These are phyloP conservation scores for Cryptococcus sp. DNA, from an alignment of 1,284 basidiomycete genomes.

Conservation along the genomic window DNA sequence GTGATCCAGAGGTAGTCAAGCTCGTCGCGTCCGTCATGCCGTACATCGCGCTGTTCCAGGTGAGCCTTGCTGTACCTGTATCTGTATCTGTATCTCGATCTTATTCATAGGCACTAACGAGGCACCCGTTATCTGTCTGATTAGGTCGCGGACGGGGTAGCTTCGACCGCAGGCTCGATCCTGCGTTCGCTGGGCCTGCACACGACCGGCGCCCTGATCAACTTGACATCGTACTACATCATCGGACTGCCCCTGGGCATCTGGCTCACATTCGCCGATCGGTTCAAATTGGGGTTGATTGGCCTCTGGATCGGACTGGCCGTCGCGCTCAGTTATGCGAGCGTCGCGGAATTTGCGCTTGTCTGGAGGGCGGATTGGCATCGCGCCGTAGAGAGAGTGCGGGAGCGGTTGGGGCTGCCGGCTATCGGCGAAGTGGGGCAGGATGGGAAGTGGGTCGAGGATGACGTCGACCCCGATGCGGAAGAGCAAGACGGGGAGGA, in stretches of 20 bases:
- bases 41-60: constrained; percentile 70
- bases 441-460: constrained; percentile 35
- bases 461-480: too few species aligned
- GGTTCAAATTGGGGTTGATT: constrained; percentile 42
- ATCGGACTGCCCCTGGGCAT: constrained; percentile 56
- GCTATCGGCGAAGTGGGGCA: constrained; percentile 32
- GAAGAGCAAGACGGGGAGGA: too few species aligned
- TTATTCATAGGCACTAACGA: background rate
- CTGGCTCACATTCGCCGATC: constrained; percentile 54
- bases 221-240: constrained; percentile 57
- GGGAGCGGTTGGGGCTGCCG: constrained; percentile 48
- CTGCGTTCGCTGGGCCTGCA: constrained; percentile 73
- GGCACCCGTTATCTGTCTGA: constrained; percentile 28
- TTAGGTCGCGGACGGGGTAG: constrained; percentile 62
- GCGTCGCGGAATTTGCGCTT: constrained; percentile 44
- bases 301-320: constrained; percentile 58
- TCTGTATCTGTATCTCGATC: constrained; percentile 40
- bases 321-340: constrained; percentile 53
- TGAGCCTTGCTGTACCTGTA: constrained; percentile 50
- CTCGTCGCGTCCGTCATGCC: constrained; percentile 74
- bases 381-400: constrained; percentile 50
- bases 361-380: constrained; percentile 56
- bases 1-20: constrained; percentile 64
- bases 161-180: constrained; percentile 71
- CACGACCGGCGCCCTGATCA: constrained; percentile 56